phyloP scores from a whole-genome alignment of 2,329 filamentous ascomycete genomes.

The Aspergillus sojae region DNA sequence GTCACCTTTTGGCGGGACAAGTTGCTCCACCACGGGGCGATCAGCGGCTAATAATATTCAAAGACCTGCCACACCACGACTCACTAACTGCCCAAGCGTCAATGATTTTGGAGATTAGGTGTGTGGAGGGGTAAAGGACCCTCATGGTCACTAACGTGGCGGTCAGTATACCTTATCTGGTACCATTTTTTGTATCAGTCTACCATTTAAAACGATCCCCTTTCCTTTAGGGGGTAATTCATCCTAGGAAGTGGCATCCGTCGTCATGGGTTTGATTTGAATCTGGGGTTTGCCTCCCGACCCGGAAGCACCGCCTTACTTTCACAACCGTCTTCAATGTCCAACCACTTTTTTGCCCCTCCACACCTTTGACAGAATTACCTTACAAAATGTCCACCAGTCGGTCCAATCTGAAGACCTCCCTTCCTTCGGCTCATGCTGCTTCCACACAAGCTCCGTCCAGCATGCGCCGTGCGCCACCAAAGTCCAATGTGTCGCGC shows the following conservation, averaged over 20 bases:
- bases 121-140: neutral
- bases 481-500: slow-evolving; percentile 29
- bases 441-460: slow-evolving; percentile 44
- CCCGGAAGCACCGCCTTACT: neutral
- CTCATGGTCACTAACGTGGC: neutral
- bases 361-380: neutral
- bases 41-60: slow-evolving; percentile 37
- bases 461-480: slow-evolving; percentile 29
- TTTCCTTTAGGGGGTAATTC: neutral
- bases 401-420: slow-evolving; percentile 66
- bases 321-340: neutral
- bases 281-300: slow-evolving; percentile 7
- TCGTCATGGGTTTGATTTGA: neutral
- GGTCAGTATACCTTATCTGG: neutral
- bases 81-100: neutral
- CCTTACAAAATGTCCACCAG: slow-evolving; percentile 17
- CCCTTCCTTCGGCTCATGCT: slow-evolving; percentile 45
- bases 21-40: slow-evolving; percentile 36
- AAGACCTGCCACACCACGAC: slow-evolving; percentile 18
- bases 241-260: neutral
- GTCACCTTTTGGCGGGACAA: slow-evolving; percentile 36
- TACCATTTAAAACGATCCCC: neutral
- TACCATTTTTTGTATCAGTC: neutral
- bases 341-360: neutral
- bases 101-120: neutral